phyloP scores from a whole-genome alignment of 176 grass and related monocot genomes.

The Musa itinerans region DNA sequence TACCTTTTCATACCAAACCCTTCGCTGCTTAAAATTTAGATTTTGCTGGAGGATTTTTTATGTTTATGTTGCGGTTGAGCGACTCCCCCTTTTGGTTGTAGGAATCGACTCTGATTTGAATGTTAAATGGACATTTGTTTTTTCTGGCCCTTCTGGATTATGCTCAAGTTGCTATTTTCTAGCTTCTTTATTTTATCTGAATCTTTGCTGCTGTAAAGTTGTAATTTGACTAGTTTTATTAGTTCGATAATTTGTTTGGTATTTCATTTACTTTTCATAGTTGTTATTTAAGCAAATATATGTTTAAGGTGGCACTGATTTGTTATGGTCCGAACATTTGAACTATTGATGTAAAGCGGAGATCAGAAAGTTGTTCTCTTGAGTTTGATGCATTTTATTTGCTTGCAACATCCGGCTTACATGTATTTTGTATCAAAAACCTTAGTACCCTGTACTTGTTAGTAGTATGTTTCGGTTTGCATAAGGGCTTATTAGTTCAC shows the following conservation, averaged over 20 bases:
- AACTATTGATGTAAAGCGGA: background rate
- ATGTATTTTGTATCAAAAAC: no score
- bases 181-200: background rate
- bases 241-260: background rate
- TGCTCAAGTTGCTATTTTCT: background rate
- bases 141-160: background rate
- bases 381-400: no score
- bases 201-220: background rate
- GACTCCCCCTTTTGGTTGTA: background rate
- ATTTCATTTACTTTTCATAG: background rate
- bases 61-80: background rate
- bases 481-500: background rate
- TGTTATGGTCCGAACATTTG: background rate
- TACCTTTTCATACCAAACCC: conserved; percentile 61
- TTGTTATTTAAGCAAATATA: background rate
- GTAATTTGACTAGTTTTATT: background rate
- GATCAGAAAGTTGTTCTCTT: no score
- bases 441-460: background rate
- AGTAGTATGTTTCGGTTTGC: background rate
- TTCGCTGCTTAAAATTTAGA: background rate
- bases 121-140: background rate
- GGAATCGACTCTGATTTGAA: background rate
- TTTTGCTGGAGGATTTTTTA: background rate
- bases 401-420: no score
- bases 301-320: background rate